Conservation (phyloP, 257 asterid species). For the Plectranthus barbatus region DNA sequence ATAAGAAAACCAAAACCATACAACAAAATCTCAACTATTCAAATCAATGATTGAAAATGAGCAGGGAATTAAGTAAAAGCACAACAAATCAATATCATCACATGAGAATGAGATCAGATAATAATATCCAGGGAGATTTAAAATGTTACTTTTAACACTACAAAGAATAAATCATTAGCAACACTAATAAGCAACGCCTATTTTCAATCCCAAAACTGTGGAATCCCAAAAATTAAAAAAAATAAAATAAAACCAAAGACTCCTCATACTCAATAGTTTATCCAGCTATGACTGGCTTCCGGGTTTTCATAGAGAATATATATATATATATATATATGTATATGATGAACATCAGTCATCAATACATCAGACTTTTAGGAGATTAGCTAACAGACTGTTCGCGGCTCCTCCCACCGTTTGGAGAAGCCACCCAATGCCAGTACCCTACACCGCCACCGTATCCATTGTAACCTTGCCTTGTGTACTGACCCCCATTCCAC, state of each 20-base stretch:
- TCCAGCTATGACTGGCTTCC: constrained; percentile 14
- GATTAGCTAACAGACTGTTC: constrained; percentile 64
- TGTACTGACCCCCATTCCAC: constrained; percentile 42
- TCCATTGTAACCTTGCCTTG: constrained; percentile 56
- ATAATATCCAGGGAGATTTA: neutral
- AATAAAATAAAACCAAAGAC: neutral
- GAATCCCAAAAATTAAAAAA: neutral
- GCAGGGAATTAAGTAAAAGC: constrained; percentile 2
- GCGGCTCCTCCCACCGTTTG: constrained; percentile 39
- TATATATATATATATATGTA: no score
- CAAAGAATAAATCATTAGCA: constrained; percentile 24
- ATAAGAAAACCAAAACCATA: no score
- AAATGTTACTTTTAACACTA: neutral
- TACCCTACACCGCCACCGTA: constrained; percentile 36
- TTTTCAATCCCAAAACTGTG: constrained; percentile 20
- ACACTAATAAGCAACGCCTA: constrained; percentile 1
- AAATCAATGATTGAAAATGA: no score
- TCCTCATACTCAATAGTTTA: neutral
- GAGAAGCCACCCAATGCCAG: constrained; percentile 22
- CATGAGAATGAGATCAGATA: no score
- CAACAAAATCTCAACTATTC: no score
- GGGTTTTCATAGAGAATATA: no score
- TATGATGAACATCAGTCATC: no score
- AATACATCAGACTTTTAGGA: no score
- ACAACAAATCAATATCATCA: no score